Percentiles rank a stretch among this genome's conserved stretches.
Evolutionary conservation across 805 yeast genomes (phyloP).

Genomic region (Vanderwaltozyma tropicalis): DNA sequence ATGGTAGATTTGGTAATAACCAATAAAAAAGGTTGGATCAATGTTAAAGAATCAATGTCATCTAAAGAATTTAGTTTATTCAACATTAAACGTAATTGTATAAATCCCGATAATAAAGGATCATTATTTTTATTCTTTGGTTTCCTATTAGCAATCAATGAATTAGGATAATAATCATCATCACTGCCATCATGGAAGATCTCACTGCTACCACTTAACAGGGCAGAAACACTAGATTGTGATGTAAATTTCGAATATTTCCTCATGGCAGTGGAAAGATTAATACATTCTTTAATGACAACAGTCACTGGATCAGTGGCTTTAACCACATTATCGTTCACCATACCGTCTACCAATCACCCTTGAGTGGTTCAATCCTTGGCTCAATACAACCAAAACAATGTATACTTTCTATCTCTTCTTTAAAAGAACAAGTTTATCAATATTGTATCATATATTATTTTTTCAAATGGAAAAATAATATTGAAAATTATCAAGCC

Average conservation of each 20-base stretch:
- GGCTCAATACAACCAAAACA: too few species aligned
- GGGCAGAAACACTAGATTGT: constrained; percentile 65
- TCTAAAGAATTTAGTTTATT: constrained; percentile 41
- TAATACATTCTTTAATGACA: constrained; percentile 76
- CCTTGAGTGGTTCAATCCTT: too few species aligned
- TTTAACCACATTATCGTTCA: too few species aligned
- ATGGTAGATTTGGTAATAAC: constrained; percentile 73
- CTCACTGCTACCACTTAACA: constrained; percentile 52
- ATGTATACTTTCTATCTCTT: too few species aligned
- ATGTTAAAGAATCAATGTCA: constrained; percentile 55
- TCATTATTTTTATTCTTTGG: constrained; percentile 22
- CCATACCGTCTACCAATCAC: too few species aligned
- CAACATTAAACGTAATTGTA: constrained; percentile 63
- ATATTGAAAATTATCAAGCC: too few species aligned
- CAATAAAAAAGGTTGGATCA: constrained; percentile 74
- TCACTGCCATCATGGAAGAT: constrained; percentile 34
- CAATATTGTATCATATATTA: too few species aligned
- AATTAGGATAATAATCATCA: constrained; percentile 27
- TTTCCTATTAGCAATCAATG: constrained; percentile 26
- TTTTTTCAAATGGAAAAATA: too few species aligned
- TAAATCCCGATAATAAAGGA: constrained; percentile 66
- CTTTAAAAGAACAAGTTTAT: too few species aligned
- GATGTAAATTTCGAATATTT: constrained; percentile 62
- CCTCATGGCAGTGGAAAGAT: constrained; percentile 79
- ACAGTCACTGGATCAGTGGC: constrained; percentile 69